Evolutionary conservation across 1,284 basidiomycete species (phyloP).

Genomic region (Pascua guehoae): DNA sequence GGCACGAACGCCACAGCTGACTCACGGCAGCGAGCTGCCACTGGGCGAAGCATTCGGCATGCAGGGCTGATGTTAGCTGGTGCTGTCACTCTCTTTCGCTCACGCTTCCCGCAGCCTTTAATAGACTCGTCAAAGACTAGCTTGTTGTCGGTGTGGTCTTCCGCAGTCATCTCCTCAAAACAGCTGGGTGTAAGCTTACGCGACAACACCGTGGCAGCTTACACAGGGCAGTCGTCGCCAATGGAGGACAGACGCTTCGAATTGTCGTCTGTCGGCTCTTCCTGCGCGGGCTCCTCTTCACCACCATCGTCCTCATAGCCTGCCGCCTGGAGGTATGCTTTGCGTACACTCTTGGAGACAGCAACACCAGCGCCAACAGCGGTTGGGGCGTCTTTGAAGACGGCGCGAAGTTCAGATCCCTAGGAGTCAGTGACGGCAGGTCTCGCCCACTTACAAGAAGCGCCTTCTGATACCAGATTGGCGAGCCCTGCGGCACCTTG

Average conservation of each 20-base stretch:
- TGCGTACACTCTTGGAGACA: slow-evolving; percentile 18
- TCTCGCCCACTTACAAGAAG: slow-evolving; percentile 23
- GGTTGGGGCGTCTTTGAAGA: neutral
- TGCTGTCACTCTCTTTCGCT: neutral
- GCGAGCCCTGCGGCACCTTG: slow-evolving; percentile 24
- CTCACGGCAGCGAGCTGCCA: slow-evolving; percentile 32
- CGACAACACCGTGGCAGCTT: neutral
- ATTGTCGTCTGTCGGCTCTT: neutral
- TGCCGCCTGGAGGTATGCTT: slow-evolving; percentile 26
- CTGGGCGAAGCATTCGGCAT: slow-evolving; percentile 34
- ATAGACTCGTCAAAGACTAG: slow-evolving; percentile 33
- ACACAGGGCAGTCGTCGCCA: slow-evolving; percentile 44
- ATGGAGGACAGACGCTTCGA: slow-evolving; percentile 18
- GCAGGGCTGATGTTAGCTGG: slow-evolving; percentile 21
- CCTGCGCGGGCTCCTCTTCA: neutral
- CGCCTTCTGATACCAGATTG: slow-evolving; percentile 34
- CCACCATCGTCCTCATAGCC: slow-evolving; percentile 13
- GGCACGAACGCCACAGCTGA: neutral
- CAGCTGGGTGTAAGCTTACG: slow-evolving; percentile 17
- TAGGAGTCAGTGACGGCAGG: neutral
- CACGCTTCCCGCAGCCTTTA: slow-evolving; percentile 35
- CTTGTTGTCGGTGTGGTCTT: slow-evolving; percentile 20
- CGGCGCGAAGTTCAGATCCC: neutral
- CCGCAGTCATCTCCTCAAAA: slow-evolving; percentile 36
- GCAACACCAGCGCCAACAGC: neutral